Evolutionary conservation across 1,284 basidiomycete species (phyloP).

Genomic region (Malassezia sympodialis): DNA sequence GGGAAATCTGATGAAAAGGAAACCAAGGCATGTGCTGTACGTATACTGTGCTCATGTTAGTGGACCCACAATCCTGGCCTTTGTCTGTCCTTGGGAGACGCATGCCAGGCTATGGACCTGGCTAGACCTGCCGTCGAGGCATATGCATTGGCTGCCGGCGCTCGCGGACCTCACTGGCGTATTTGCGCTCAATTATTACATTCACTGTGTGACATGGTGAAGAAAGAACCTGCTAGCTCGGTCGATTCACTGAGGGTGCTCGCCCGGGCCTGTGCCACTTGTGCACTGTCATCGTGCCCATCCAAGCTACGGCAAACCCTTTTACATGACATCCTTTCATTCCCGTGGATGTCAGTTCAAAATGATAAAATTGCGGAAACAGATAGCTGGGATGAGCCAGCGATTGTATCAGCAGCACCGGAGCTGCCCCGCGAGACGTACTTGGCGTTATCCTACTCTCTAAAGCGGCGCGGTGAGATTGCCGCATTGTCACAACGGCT

Average conservation of each 20-base stretch:
- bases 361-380: background rate
- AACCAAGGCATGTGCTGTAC: background rate
- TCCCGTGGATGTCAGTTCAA: background rate
- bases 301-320: background rate
- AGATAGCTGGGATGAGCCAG: background rate
- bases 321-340: background rate
- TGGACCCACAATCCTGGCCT: constrained; percentile 12
- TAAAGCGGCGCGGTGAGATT: constrained; percentile 1
- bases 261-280: constrained; percentile 1
- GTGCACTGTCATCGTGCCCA: background rate
- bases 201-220: background rate
- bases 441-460: background rate
- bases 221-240: background rate
- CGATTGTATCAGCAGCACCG: background rate
- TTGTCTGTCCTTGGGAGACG: constrained; percentile 10
- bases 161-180: constrained; percentile 8
- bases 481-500: background rate
- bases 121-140: constrained; percentile 4
- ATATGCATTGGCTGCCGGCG: constrained; percentile 9
- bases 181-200: background rate
- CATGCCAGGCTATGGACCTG: background rate
- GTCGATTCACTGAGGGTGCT: background rate
- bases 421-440: background rate
- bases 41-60: constrained; percentile 4
- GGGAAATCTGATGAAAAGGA: background rate